Evolutionary conservation across 2,329 filamentous ascomycete genomes (phyloP), one percentile per base, ranked within the genome.

Genomic region (Zasmidium angulare): DNA sequence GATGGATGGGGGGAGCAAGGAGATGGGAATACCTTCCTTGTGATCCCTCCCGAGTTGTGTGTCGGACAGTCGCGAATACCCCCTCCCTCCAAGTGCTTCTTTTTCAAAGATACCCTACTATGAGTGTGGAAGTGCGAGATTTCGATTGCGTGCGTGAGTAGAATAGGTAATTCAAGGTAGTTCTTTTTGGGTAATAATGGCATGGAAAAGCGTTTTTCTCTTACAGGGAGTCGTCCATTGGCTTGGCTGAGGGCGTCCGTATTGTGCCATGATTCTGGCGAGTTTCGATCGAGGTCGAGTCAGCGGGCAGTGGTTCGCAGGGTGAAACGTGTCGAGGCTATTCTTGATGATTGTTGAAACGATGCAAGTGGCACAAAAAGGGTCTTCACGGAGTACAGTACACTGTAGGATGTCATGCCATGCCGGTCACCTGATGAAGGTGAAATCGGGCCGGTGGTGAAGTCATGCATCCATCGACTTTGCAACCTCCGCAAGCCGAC

Each of bases 81-180:
- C 53, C 23, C 40, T 59, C 26, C 46, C 22, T 48, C 14, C 24
- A 50, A 50, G 40, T 43, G 36, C 36, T 43, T 43, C 36, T 43
- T 43, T 60, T 56, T 56, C 58, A 40, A 60, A 60, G 58, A 60
- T 60, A 60, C 58, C 58, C 58, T 55, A 55, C n/a, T 55, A 43
- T 43, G 36, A 43, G 56, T 58, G 55, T 53, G 55, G 40, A 43
- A n/a, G n/a, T n/a, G n/a, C 26, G 11, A 29, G 26, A 43, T 43
- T 43, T 17, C n/a, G 7, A 43, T 43, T 43, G n/a, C n/a, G 29
- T 36, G 29, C 14, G 29, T 36, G 29, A 17, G 36, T 19, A 17
- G 36, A 14, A 19, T 43, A 43, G 36, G 7, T 43, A 43, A 43
- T 43, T 17, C 9, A 11, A 6, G 36, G 14, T 43, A 9, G 6